Percentiles rank a stretch among this genome's conserved stretches.
Conservation (phyloP, 345 rosid genomes). For the Lumnitzera racemosa region DNA sequence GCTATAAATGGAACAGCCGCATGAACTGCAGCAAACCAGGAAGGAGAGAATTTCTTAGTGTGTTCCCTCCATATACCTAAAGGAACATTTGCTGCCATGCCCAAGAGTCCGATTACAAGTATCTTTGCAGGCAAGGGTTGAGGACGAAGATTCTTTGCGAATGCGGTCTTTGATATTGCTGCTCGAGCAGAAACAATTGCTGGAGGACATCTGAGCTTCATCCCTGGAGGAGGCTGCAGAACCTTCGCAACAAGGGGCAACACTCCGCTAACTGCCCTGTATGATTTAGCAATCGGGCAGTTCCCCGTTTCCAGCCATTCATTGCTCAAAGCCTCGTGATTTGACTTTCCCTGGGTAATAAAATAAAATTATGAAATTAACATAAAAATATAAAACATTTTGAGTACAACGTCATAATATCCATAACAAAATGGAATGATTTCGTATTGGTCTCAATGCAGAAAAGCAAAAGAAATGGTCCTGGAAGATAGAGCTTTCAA, state of each 20-base stretch:
- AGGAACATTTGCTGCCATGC: constrained; percentile 94
- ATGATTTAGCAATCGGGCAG: constrained; percentile 94
- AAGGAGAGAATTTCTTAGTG: constrained; percentile 66
- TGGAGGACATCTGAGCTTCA: constrained; percentile 66
- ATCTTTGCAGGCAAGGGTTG: constrained; percentile 79
- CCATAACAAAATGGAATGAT: background rate
- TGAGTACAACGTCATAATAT: background rate
- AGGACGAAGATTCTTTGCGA: constrained; percentile 92
- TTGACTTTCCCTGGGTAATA: constrained; percentile 48
- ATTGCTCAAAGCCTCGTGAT: constrained; percentile 67
- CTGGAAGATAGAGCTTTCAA: too few species aligned
- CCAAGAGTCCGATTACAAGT: constrained; percentile 75
- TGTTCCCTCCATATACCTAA: constrained; percentile 96
- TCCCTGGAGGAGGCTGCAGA: constrained; percentile 71
- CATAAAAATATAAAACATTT: background rate
- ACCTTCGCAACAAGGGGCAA: constrained; percentile 84
- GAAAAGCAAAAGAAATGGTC: too few species aligned
- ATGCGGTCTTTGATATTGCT: constrained; percentile 74
- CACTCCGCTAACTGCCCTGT: constrained; percentile 65
- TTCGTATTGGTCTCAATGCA: too few species aligned
- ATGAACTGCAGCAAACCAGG: constrained; percentile 91
- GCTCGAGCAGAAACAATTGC: constrained; percentile 84
- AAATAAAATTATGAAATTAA: constrained; percentile 1
- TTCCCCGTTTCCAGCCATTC: constrained; percentile 87
- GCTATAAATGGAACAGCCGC: constrained; percentile 95